Evolutionary conservation across 257 asterid genomes (phyloP).

Genomic region (Hygrophila difformis): DNA sequence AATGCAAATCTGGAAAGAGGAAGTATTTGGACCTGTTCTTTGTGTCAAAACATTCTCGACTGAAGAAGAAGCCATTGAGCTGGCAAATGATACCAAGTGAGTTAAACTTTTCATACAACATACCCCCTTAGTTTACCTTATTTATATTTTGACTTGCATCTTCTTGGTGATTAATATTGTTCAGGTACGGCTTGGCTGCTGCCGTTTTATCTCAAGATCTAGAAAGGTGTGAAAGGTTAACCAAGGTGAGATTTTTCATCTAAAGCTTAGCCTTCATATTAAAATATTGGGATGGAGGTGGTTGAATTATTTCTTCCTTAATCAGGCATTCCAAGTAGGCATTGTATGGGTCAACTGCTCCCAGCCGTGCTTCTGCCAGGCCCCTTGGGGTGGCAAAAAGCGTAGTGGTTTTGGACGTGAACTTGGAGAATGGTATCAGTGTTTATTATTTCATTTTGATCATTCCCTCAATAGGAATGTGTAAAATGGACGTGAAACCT

Average conservation of each 20-base stretch:
- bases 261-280: too few relatives aligned
- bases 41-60: conserved; percentile 83
- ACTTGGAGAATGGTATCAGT: conserved; percentile 97
- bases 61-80: conserved; percentile 87
- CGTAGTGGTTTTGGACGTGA: conserved; percentile 98
- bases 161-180: neutral
- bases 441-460: neutral
- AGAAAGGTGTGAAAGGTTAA: conserved; percentile 70
- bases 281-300: too few relatives aligned
- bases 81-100: conserved; percentile 86
- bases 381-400: conserved; percentile 98
- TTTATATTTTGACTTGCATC: conserved; percentile 1
- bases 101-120: conserved; percentile 14
- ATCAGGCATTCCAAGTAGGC: conserved; percentile 83
- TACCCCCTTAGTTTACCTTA: too few relatives aligned
- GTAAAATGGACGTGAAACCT: neutral
- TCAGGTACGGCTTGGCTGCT: conserved; percentile 76
- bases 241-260: conserved; percentile 39
- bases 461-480: neutral
- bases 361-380: conserved; percentile 87
- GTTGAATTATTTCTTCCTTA: too few relatives aligned
- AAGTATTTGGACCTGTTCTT: conserved; percentile 95
- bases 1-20: conserved; percentile 98
- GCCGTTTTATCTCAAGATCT: conserved; percentile 76
- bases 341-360: conserved; percentile 92